Evolutionary conservation across 768 basidiomycete genomes (phyloP), one percentile per base, ranked within the genome.

Genomic region (Russula griseocarnosa): DNA sequence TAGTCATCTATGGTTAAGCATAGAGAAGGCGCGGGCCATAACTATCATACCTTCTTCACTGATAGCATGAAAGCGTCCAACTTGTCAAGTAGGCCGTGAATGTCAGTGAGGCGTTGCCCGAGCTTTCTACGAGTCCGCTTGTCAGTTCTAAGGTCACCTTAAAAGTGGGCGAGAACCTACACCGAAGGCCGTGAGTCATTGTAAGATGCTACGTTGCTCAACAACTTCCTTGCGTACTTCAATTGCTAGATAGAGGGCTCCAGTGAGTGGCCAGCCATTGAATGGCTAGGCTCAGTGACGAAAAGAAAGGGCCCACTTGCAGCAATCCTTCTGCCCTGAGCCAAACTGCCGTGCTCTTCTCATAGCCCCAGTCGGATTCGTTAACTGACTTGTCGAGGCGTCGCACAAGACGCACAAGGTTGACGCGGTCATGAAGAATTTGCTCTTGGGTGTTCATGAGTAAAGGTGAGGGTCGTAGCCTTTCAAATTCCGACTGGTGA

Each of bases 341-440:
- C 85, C 84, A 86, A 0, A 76, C 73, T 56, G 63, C n/a, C 70
- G 69, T 58, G 72, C 70, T 11, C 67, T 71, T 78, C 76, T 80
- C 60, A 74, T 73, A 24, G 70, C 72, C 49, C 78, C 78, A 75
- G 58, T 77, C 61, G 66, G 70, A 73, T 14, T 74, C 71, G 24
- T 73, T 74, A 0, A 82, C 73, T 11, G 80, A 77, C 69, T 81
- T 83, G 62, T 90, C 86, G 0, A 92, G 79, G 60, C 84, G 73
- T 50, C 80, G 78, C 5, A 90, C 73, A 8, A 91, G 79, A 55
- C 86, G 79, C 11, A 75, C 74, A 10, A 91, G 76, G 73, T 91
- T 91, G 14, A 91, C 82, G 67, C 82, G 81, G 75, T 91, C 86
- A 62, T 88, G 88, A 5, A 68, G 55, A 3, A 67, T 34, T 56